phyloP scores from a whole-genome alignment of 805 yeast species.

The Candida broadrunensis region DNA sequence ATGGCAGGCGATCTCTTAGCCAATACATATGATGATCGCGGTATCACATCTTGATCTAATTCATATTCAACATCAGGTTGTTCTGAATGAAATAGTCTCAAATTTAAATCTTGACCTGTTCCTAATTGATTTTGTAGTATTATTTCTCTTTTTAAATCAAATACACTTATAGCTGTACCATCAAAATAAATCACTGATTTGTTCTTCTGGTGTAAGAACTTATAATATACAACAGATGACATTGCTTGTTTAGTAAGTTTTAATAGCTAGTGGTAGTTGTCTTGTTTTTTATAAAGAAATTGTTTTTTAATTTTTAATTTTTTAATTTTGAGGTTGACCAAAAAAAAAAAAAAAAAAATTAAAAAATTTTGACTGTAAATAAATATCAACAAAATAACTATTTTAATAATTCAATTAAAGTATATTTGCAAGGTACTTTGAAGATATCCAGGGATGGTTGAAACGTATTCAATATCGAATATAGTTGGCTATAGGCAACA shows the following conservation, averaged over 20 bases:
- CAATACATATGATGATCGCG: constrained; percentile 80
- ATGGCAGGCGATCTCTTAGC: constrained; percentile 76
- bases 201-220: constrained; percentile 78
- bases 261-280: too few relatives aligned
- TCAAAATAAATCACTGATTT: constrained; percentile 82
- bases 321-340: too few relatives aligned
- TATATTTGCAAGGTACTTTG: too few relatives aligned
- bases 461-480: constrained; percentile 6
- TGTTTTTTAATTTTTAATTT: too few relatives aligned
- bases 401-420: too few relatives aligned
- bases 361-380: too few relatives aligned
- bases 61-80: constrained; percentile 66
- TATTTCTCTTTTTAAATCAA: constrained; percentile 90
- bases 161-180: constrained; percentile 94
- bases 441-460: too few relatives aligned
- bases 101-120: constrained; percentile 80
- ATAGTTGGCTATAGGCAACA: constrained; percentile 16
- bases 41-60: constrained; percentile 89
- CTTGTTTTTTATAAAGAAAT: too few relatives aligned
- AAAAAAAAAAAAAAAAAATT: too few relatives aligned
- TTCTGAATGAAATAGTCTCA: constrained; percentile 58
- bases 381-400: too few relatives aligned
- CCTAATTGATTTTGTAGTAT: constrained; percentile 77
- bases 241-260: too few relatives aligned
- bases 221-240: constrained; percentile 87